A percentile compares a stretch with the other conserved stretches of the same genome.
Conservation (phyloP, 352 stramenopile species). For the Globisporangium apiculatum region DNA sequence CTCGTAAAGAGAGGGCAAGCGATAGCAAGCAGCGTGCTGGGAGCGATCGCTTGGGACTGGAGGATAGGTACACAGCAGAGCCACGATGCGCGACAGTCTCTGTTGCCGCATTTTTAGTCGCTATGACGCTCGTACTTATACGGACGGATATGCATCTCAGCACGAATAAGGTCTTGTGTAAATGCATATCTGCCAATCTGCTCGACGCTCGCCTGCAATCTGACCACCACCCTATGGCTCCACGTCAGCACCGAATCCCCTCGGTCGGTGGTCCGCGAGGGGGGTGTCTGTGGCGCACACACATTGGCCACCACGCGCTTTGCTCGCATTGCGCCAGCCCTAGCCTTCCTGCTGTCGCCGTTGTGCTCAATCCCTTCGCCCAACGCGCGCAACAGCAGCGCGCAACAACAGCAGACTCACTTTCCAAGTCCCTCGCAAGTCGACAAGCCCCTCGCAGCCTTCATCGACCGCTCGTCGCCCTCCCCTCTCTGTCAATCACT, state of each 20-base stretch:
- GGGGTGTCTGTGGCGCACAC: not conserved
- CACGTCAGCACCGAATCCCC: conserved; percentile 13
- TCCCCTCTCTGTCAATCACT: not conserved
- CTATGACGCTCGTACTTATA: too few species aligned
- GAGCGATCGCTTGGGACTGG: too few species aligned
- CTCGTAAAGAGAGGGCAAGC: too few species aligned
- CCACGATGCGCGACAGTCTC: too few species aligned
- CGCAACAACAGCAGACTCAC: conserved; percentile 3
- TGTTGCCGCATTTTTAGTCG: too few species aligned
- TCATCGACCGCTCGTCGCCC: not conserved
- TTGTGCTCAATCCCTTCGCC: too few species aligned
- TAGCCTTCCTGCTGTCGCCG: not conserved
- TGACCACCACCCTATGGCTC: conserved; percentile 9
- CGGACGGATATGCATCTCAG: too few species aligned
- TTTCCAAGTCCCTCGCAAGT: conserved; percentile 10
- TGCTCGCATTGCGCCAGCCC: not conserved
- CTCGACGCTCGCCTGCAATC: not conserved
- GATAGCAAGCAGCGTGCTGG: too few species aligned
- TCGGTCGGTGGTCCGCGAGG: not conserved
- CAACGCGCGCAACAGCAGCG: not conserved
- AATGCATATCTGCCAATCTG: not conserved
- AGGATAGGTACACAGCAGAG: too few species aligned
- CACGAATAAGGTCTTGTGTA: not conserved
- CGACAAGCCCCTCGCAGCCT: not conserved
- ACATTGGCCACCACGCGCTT: not conserved